Conservation (phyloP, 768 basidiomycete species). For the Calocybe gangraenosa region DNA sequence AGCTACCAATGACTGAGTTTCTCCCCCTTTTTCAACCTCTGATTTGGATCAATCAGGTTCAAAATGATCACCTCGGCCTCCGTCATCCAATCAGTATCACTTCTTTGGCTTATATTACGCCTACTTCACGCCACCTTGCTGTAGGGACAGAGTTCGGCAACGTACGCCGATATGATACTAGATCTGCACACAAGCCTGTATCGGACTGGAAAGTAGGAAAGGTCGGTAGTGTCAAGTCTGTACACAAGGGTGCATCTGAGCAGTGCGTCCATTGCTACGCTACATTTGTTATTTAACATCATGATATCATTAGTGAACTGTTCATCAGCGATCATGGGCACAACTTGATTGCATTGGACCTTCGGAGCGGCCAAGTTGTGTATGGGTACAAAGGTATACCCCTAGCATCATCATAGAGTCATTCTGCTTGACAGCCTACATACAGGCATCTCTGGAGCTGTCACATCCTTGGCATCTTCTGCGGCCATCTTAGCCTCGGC, state of each 20-base stretch:
- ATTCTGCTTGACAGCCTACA: slow-evolving; percentile 1
- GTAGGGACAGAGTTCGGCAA: slow-evolving; percentile 76
- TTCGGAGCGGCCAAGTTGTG: slow-evolving; percentile 58
- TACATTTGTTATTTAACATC: slow-evolving; percentile 2
- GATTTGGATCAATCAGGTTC: slow-evolving; percentile 35
- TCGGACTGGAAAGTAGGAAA: slow-evolving; percentile 63
- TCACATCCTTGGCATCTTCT: slow-evolving; percentile 58
- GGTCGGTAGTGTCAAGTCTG: slow-evolving; percentile 52
- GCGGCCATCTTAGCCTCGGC: slow-evolving; percentile 54
- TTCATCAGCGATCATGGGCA: slow-evolving; percentile 67
- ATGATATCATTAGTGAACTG: slow-evolving; percentile 44
- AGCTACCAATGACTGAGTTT: slow-evolving; percentile 10
- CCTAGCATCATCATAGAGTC: neutral
- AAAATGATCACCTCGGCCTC: slow-evolving; percentile 71
- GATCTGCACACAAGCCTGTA: slow-evolving; percentile 64
- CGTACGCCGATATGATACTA: slow-evolving; percentile 74
- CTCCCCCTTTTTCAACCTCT: neutral
- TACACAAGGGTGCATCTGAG: slow-evolving; percentile 58
- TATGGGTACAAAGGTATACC: slow-evolving; percentile 65
- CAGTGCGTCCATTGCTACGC: slow-evolving; percentile 43
- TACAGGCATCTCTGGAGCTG: slow-evolving; percentile 66
- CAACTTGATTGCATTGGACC: slow-evolving; percentile 62
- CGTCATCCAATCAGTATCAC: slow-evolving; percentile 79
- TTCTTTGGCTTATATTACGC: slow-evolving; percentile 54
- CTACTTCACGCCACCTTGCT: slow-evolving; percentile 45